phyloP scores from a whole-genome alignment of 2,329 filamentous ascomycete species.

The Whalleya microplaca region DNA sequence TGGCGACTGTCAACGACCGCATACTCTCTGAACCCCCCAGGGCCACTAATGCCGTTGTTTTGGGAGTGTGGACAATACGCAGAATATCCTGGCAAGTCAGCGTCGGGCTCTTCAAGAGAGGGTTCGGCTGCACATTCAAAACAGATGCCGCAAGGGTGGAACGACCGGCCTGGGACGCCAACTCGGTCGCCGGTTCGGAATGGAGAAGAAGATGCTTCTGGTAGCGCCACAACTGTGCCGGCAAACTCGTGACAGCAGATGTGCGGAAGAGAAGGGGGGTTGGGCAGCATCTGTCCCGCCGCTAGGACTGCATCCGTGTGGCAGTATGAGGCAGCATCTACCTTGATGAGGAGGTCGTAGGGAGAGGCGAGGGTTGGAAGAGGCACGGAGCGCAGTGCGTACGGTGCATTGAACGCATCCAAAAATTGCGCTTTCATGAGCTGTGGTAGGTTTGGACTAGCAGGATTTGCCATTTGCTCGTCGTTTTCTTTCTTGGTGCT shows the following conservation, averaged over 20 bases:
- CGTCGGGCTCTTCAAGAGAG: constrained; percentile 28
- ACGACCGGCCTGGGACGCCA: constrained; percentile 46
- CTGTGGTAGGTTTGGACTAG: constrained; percentile 10
- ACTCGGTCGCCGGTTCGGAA: constrained; percentile 38
- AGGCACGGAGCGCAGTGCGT: constrained; percentile 41
- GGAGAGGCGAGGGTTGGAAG: constrained; percentile 36
- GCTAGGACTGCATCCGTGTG: constrained; percentile 43
- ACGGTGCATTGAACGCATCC: constrained; percentile 45
- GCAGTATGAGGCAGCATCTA: constrained; percentile 51
- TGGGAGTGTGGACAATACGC: constrained; percentile 39
- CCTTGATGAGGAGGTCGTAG: constrained; percentile 48
- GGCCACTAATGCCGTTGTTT: constrained; percentile 30
- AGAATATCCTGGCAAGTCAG: constrained; percentile 44
- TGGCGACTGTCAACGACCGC: constrained; percentile 47
- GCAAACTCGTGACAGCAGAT: constrained; percentile 51
- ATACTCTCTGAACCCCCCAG: constrained; percentile 47
- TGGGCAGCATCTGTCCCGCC: constrained; percentile 32
- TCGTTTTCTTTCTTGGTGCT: not conserved
- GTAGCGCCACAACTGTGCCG: constrained; percentile 44
- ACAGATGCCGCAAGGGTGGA: constrained; percentile 45
- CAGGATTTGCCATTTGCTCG: not conserved
- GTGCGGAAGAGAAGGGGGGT: constrained; percentile 45
- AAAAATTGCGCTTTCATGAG: constrained; percentile 47
- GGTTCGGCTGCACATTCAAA: constrained; percentile 42
- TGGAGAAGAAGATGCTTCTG: constrained; percentile 9